These are phyloP conservation scores for Yamadazyma spencermartinsiae DNA, from an alignment of 1,139 yeast species.

Conservation along the genomic window DNA sequence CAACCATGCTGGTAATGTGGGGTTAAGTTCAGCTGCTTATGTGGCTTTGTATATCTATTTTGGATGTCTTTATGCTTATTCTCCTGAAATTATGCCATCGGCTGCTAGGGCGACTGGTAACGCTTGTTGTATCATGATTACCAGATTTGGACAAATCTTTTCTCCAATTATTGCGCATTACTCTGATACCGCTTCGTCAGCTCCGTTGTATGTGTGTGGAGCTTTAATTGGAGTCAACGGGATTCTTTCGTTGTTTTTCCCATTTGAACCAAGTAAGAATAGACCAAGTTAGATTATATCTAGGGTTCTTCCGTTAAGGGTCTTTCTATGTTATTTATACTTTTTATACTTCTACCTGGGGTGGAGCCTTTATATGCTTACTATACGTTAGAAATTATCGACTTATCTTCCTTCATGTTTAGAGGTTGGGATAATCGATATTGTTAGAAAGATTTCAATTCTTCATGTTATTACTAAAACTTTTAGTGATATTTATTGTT, in stretches of 20 bases:
- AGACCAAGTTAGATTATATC: conserved; percentile 19
- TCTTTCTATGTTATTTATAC: not conserved
- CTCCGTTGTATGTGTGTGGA: conserved; percentile 38
- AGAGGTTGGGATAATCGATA: too few species aligned
- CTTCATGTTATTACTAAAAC: too few species aligned
- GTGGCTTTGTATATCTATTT: conserved; percentile 33
- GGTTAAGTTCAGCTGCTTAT: conserved; percentile 30
- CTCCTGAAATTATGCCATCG: conserved; percentile 38
- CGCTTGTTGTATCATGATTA: conserved; percentile 30
- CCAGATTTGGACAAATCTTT: conserved; percentile 30
- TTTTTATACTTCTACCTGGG: conserved; percentile 1
- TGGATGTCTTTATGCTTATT: conserved; percentile 33
- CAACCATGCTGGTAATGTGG: conserved; percentile 30
- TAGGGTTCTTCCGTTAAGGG: too few species aligned
- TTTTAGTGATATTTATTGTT: not conserved
- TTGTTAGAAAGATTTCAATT: not conserved
- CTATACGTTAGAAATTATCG: not conserved
- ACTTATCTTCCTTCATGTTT: too few species aligned
- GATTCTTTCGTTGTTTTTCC: conserved; percentile 28
- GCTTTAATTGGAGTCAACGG: conserved; percentile 34
- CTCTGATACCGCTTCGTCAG: conserved; percentile 26
- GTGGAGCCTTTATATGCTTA: conserved; percentile 1
- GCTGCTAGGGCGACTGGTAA: conserved; percentile 38
- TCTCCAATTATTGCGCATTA: conserved; percentile 34
- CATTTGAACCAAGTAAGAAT: conserved; percentile 34